Percentiles rank a stretch among this genome's conserved stretches.
Evolutionary conservation across 352 stramenopile species (phyloP).

Genomic region (Pythium pyrilobum): DNA sequence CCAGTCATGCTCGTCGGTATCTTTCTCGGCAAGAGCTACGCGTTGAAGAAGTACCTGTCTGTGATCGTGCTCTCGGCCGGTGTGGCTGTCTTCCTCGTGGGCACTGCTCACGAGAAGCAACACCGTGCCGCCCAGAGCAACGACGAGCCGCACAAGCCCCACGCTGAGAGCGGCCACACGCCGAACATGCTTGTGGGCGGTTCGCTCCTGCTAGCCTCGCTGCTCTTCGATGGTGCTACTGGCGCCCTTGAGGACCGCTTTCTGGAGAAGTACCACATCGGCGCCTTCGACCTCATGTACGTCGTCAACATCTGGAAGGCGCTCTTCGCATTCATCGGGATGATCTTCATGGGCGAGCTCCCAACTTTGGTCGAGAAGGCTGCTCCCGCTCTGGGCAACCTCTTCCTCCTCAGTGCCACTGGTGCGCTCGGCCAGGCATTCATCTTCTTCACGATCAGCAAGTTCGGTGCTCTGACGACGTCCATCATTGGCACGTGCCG

Average conservation of each 20-base stretch:
- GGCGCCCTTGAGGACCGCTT: conserved; percentile 80
- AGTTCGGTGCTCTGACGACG: conserved; percentile 79
- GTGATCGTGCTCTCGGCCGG: conserved; percentile 66
- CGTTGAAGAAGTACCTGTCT: conserved; percentile 77
- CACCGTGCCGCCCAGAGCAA: conserved; percentile 36
- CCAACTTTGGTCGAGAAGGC: conserved; percentile 57
- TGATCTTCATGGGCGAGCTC: conserved; percentile 70
- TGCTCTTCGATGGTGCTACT: conserved; percentile 76
- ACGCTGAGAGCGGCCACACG: conserved; percentile 40
- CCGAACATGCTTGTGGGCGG: conserved; percentile 65
- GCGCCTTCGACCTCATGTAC: conserved; percentile 85
- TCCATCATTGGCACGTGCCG: conserved; percentile 83
- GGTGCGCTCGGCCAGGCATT: conserved; percentile 77
- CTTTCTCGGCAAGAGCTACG: conserved; percentile 72
- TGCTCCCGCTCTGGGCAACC: conserved; percentile 47
- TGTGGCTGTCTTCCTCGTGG: conserved; percentile 72
- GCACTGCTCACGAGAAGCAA: conserved; percentile 68
- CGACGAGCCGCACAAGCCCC: conserved; percentile 33
- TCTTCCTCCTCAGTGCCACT: conserved; percentile 70
- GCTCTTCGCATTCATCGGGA: conserved; percentile 54
- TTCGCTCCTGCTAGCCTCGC: conserved; percentile 59
- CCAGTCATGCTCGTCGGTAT: conserved; percentile 80
- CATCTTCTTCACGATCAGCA: conserved; percentile 86
- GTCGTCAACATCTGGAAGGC: conserved; percentile 85
- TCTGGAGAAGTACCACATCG: conserved; percentile 76